A percentile compares a stretch with the other conserved stretches of the same genome.
phyloP scores from a whole-genome alignment of 2,329 filamentous ascomycete genomes.

The Apiospora pterosperma region DNA sequence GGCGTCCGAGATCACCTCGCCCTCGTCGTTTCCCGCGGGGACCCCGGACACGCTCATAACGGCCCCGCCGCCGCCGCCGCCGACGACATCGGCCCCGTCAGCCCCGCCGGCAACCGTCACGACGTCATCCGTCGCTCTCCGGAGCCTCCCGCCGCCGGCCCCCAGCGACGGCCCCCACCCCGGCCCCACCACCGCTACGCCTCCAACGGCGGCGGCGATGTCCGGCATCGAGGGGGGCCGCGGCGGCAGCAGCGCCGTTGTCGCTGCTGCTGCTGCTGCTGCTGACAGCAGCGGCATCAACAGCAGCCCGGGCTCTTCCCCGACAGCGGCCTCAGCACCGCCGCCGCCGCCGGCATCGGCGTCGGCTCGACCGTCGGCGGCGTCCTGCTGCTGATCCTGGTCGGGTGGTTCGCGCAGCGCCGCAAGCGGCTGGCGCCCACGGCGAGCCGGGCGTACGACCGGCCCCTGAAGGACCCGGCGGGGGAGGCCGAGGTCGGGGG shows the following conservation, averaged over 20 bases:
- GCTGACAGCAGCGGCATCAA: neutral
- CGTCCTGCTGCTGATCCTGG: conserved; percentile 6
- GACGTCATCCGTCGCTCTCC: too few relatives aligned
- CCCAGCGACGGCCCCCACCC: too few relatives aligned
- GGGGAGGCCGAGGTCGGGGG: neutral
- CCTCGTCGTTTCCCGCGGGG: neutral
- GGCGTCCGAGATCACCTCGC: neutral
- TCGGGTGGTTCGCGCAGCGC: conserved; percentile 1
- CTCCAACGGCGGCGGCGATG: too few relatives aligned
- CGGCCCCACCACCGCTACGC: too few relatives aligned
- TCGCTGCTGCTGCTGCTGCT: neutral
- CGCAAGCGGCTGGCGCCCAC: neutral
- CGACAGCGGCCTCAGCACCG: conserved; percentile 5
- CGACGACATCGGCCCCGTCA: neutral
- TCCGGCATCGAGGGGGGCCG: too few relatives aligned
- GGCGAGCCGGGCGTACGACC: neutral
- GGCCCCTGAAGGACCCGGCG: neutral
- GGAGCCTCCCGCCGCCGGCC: too few relatives aligned
- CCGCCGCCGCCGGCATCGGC: conserved; percentile 8
- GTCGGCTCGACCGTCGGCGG: conserved; percentile 7
- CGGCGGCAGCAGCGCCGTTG: too few relatives aligned
- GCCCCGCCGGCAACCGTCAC: neutral
- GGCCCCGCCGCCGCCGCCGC: neutral
- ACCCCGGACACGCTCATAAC: neutral
- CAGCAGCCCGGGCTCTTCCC: neutral